A percentile compares a stretch with the other conserved stretches of the same genome.
Evolutionary conservation across 164 flowering plant species (phyloP).

Genomic region (Paratinospora sagittata): DNA sequence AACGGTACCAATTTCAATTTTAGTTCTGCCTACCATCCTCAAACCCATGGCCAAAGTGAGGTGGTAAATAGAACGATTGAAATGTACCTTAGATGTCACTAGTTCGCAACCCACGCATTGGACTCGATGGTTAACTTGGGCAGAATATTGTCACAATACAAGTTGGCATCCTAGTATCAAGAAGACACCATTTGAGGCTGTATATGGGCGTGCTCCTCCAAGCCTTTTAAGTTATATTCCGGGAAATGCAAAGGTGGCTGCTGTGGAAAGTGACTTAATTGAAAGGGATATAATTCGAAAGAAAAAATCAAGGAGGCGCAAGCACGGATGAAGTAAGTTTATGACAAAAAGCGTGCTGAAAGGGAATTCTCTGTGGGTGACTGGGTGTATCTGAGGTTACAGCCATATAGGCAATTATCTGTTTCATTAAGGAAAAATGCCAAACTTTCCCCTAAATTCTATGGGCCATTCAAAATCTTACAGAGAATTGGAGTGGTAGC

Average conservation of each 20-base stretch:
- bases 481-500: too few species aligned
- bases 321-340: conserved; percentile 5
- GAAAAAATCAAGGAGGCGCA: conserved; percentile 1
- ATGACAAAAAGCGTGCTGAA: background rate
- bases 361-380: background rate
- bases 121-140: conserved; percentile 3
- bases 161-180: conserved; percentile 6
- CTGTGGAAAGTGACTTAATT: background rate
- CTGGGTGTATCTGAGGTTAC: background rate
- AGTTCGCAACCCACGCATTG: conserved; percentile 6
- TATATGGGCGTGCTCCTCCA: conserved; percentile 2
- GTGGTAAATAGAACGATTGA: background rate
- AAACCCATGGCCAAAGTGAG: background rate
- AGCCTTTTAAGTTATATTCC: background rate
- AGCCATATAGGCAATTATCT: too few species aligned
- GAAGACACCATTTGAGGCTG: conserved; percentile 6
- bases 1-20: too few species aligned
- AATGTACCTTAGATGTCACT: background rate
- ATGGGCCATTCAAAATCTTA: too few species aligned
- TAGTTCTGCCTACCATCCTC: too few species aligned
- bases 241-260: conserved; percentile 2
- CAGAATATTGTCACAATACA: conserved; percentile 7
- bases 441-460: too few species aligned
- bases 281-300: too few species aligned
- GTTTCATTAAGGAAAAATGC: too few species aligned